Evolutionary conservation across 106 monocot genomes (phyloP).

Genomic region (Acorus gramineus): DNA sequence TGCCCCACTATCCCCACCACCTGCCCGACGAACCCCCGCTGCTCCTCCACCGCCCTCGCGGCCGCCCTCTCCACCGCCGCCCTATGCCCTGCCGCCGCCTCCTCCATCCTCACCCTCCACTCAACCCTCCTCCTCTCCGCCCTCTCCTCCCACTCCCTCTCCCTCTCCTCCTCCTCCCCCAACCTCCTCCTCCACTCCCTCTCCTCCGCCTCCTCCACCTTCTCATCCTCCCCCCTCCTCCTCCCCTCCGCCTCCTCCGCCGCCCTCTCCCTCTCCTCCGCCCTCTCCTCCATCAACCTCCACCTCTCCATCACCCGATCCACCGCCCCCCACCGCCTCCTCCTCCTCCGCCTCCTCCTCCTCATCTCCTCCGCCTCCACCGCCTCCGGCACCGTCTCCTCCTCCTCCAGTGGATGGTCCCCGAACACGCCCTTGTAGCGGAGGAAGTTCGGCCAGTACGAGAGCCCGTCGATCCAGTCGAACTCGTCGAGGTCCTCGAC

Average conservation of each 20-base stretch:
- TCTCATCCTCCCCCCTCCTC: slow-evolving; percentile 23
- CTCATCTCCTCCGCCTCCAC: background rate
- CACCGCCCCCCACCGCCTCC: background rate
- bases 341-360: slow-evolving; percentile 3
- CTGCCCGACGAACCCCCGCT: slow-evolving; percentile 30
- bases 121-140: background rate
- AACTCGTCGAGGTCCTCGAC: background rate
- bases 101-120: background rate
- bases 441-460: slow-evolving; percentile 60
- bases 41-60: slow-evolving; percentile 20
- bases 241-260: background rate
- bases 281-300: background rate
- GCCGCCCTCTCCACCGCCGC: background rate
- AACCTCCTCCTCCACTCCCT: slow-evolving; percentile 12
- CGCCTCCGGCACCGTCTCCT: background rate
- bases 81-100: background rate
- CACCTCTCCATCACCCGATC: background rate
- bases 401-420: slow-evolving; percentile 30
- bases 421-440: slow-evolving; percentile 47
- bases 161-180: slow-evolving; percentile 8
- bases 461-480: slow-evolving; percentile 23
- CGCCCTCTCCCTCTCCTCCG: slow-evolving; percentile 9
- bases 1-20: slow-evolving; percentile 29
- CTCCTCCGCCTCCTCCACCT: slow-evolving; percentile 8
- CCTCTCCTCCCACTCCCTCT: background rate